phyloP scores from a whole-genome alignment of 768 basidiomycete species.

The Lepiota venenata region DNA sequence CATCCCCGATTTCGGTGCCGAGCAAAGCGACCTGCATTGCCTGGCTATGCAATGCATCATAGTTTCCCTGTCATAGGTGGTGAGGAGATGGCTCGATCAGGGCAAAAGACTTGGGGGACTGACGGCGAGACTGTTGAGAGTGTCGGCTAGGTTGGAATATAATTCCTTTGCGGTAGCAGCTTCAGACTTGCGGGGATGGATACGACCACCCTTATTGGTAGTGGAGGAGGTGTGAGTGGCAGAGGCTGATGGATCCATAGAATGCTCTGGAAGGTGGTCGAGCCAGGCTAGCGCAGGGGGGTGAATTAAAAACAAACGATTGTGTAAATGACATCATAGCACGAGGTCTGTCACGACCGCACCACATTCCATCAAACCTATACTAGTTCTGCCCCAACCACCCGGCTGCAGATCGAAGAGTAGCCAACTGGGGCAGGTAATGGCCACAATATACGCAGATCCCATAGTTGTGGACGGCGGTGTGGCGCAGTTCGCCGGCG shows the following conservation, averaged over 20 bases:
- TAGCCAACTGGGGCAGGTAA: no score
- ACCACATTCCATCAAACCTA: no score
- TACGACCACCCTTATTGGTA: neutral
- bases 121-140: slow-evolving; percentile 13
- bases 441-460: no score
- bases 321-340: neutral
- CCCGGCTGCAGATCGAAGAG: no score
- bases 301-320: neutral
- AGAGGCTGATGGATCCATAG: neutral
- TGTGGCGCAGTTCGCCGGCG: no score
- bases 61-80: slow-evolving; percentile 29
- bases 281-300: neutral
- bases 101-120: neutral
- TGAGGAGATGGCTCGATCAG: neutral
- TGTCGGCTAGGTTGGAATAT: slow-evolving; percentile 6
- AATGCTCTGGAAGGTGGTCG: no score
- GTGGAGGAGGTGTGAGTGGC: neutral
- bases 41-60: slow-evolving; percentile 43
- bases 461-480: no score
- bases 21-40: slow-evolving; percentile 38
- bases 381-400: no score
- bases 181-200: neutral
- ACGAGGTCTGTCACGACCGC: no score
- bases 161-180: neutral
- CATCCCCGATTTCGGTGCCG: slow-evolving; percentile 35